A percentile compares a stretch with the other conserved stretches of the same genome.
Evolutionary conservation across 345 rosid species (phyloP).

Genomic region (Reutealis trisperma): DNA sequence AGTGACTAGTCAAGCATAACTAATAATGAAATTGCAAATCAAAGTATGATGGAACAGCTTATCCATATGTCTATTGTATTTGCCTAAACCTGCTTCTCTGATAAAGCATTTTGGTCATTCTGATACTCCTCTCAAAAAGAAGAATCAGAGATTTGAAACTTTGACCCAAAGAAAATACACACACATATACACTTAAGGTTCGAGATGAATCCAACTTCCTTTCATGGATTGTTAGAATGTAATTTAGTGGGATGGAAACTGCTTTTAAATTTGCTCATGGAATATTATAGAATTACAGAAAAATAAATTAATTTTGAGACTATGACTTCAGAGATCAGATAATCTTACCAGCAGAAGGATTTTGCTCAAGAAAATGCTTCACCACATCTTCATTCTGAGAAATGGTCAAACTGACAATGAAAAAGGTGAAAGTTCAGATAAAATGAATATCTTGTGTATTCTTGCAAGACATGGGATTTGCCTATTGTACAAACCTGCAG

Average conservation of each 20-base stretch:
- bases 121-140: neutral
- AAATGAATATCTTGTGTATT: neutral
- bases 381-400: slow-evolving; percentile 93
- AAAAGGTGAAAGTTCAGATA: slow-evolving; percentile 6
- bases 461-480: neutral
- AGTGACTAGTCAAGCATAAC: no score
- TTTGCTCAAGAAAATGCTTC: slow-evolving; percentile 64
- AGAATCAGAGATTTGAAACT: neutral
- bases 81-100: no score
- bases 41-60: no score
- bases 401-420: slow-evolving; percentile 66
- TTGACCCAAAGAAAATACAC: neutral
- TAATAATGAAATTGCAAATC: no score
- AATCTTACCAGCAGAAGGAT: slow-evolving; percentile 63
- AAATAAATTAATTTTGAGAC: neutral
- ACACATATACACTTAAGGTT: neutral
- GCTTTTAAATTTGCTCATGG: neutral
- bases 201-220: neutral
- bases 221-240: neutral
- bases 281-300: neutral
- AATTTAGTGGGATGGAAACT: neutral
- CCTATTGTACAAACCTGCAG: slow-evolving; percentile 61
- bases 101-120: neutral
- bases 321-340: neutral
- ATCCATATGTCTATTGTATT: no score